These are phyloP conservation scores for Penicillium nordicum DNA, from an alignment of 2,329 filamentous ascomycete species.

Conservation along the genomic window DNA sequence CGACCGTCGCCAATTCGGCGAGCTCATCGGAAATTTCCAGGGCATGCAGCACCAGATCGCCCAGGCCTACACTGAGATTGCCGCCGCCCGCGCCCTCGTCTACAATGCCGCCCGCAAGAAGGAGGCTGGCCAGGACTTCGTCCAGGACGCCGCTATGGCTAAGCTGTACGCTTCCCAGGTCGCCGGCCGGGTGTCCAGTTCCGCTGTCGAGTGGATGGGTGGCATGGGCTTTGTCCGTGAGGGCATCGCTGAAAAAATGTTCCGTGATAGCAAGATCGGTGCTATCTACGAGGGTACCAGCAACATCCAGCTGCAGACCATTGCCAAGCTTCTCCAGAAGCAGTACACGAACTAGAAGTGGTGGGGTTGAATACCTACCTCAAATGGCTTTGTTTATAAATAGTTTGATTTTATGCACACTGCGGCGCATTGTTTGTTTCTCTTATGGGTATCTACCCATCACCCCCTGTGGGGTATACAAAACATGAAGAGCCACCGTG, in stretches of 20 bases:
- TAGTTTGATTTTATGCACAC: background rate
- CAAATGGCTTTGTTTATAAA: conserved; percentile 2
- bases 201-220: conserved; percentile 98
- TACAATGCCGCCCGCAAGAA: conserved; percentile 97
- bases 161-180: conserved; percentile 95
- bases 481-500: background rate
- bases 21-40: conserved; percentile 93
- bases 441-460: background rate
- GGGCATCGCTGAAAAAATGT: conserved; percentile 96
- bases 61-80: conserved; percentile 91
- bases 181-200: conserved; percentile 76
- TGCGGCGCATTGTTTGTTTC: background rate
- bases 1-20: conserved; percentile 94
- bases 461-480: background rate
- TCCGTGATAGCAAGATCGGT: conserved; percentile 96
- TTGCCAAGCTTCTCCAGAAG: conserved; percentile 67
- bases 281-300: conserved; percentile 87
- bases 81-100: conserved; percentile 83
- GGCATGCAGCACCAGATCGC: conserved; percentile 99
- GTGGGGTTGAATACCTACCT: background rate
- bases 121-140: conserved; percentile 94
- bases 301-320: conserved; percentile 68
- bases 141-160: conserved; percentile 94
- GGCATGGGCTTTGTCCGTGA: conserved; percentile 98
- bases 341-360: conserved; percentile 57